These are phyloP conservation scores for Daldinia decipiens DNA, from an alignment of 495 filamentous ascomycete species.

Conservation along the genomic window DNA sequence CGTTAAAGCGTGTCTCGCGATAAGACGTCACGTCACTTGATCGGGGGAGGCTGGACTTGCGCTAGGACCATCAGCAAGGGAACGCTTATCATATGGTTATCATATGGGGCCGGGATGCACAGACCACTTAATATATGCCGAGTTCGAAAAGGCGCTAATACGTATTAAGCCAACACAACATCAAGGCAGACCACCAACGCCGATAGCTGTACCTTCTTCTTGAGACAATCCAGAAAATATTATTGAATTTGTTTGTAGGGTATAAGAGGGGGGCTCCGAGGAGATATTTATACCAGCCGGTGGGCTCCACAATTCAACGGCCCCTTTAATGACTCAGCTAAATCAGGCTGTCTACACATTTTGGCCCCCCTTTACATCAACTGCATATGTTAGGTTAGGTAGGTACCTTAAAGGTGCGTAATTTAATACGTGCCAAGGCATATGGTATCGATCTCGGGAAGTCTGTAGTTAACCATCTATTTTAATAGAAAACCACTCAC, in stretches of 20 bases:
- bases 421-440: constrained; percentile 1
- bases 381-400: not conserved
- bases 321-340: constrained; percentile 1
- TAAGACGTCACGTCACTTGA: constrained; percentile 33
- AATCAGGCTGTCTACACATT: not conserved
- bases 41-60: constrained; percentile 27
- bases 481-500: not conserved
- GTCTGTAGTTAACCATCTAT: not conserved
- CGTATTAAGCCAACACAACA: constrained; percentile 29
- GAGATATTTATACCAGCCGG: constrained; percentile 31
- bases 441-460: not conserved
- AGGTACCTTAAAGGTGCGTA: not conserved
- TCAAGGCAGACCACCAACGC: constrained; percentile 27
- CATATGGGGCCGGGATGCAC: constrained; percentile 37
- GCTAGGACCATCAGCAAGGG: constrained; percentile 18
- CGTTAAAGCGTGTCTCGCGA: constrained; percentile 19
- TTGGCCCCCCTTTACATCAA: constrained; percentile 1
- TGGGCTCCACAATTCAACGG: constrained; percentile 19
- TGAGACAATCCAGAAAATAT: constrained; percentile 19
- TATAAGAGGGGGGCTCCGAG: constrained; percentile 23
- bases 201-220: constrained; percentile 15
- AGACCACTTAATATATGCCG: constrained; percentile 13
- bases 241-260: constrained; percentile 1
- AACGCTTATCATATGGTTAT: constrained; percentile 1
- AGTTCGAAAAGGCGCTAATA: constrained; percentile 12